Percentiles rank a stretch among this genome's conserved stretches.
phyloP scores from a whole-genome alignment of 805 yeast species.

The Phaffomyces thermotolerans region DNA sequence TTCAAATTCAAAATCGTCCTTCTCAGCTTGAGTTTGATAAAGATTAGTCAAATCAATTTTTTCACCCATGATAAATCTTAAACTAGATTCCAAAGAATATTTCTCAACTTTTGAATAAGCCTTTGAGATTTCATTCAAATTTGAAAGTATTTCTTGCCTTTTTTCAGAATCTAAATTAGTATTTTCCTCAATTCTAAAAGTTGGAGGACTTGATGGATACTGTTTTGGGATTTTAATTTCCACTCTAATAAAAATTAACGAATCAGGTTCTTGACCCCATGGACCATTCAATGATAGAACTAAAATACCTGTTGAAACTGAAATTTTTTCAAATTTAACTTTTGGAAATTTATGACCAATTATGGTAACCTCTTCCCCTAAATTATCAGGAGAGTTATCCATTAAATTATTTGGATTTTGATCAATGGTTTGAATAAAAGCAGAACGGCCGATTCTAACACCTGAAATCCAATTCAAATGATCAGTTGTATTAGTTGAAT shows the following conservation, averaged over 20 bases:
- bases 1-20: conserved; percentile 30
- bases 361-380: conserved; percentile 87
- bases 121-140: conserved; percentile 47
- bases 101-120: conserved; percentile 48
- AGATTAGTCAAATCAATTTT: conserved; percentile 40
- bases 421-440: conserved; percentile 21
- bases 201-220: conserved; percentile 63
- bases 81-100: conserved; percentile 74
- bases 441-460: conserved; percentile 48
- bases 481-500: conserved; percentile 36
- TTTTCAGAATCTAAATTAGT: conserved; percentile 51
- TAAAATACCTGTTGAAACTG: conserved; percentile 78
- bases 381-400: conserved; percentile 44
- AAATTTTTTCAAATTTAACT: conserved; percentile 76
- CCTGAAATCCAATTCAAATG: conserved; percentile 93
- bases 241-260: conserved; percentile 57
- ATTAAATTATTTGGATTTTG: conserved; percentile 29
- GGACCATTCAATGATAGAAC: conserved; percentile 77
- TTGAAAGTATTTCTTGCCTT: conserved; percentile 42
- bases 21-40: conserved; percentile 29
- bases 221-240: conserved; percentile 61
- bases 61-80: conserved; percentile 78
- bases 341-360: conserved; percentile 89
- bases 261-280: conserved; percentile 42
- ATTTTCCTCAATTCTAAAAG: conserved; percentile 70